Conservation (phyloP, 495 filamentous ascomycete genomes). For the Neurospora sp. region DNA sequence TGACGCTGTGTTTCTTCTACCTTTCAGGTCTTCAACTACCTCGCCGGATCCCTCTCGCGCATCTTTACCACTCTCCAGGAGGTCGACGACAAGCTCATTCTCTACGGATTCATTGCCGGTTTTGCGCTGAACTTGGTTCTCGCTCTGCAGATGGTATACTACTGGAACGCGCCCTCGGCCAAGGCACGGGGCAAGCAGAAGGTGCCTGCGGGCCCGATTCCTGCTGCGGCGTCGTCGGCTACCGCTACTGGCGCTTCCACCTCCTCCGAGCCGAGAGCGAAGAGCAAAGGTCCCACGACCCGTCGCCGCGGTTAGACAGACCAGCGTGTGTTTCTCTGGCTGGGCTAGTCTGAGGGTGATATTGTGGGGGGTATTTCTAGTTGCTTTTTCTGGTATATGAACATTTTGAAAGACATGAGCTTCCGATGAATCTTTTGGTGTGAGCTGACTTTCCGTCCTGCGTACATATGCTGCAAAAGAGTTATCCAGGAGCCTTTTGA, state of each 20-base stretch:
- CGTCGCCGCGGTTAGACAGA: conserved; percentile 37
- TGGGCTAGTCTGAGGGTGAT: background rate
- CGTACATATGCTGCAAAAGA: background rate
- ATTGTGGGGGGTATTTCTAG: background rate
- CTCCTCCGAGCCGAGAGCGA: conserved; percentile 21
- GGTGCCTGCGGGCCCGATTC: conserved; percentile 15
- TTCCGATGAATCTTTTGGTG: background rate
- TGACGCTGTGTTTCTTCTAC: background rate
- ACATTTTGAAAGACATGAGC: background rate
- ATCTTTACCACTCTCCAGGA: conserved; percentile 97
- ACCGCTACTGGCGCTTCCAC: conserved; percentile 15
- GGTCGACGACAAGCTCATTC: conserved; percentile 87
- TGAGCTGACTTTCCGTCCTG: conserved; percentile 9
- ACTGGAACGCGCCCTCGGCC: conserved; percentile 73
- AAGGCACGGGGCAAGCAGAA: conserved; percentile 41
- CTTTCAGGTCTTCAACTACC: conserved; percentile 89
- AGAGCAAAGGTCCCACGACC: conserved; percentile 42
- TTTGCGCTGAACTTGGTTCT: conserved; percentile 80
- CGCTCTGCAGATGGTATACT: conserved; percentile 87
- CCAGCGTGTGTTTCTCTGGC: background rate
- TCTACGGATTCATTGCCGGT: conserved; percentile 85
- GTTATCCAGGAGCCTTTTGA: background rate
- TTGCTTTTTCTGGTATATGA: background rate
- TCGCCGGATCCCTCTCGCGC: conserved; percentile 77
- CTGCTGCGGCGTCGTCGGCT: conserved; percentile 9